Evolutionary conservation across 345 rosid species (phyloP), one percentile per base, ranked within the genome.

Genomic region (Moricandia moricandioides): DNA sequence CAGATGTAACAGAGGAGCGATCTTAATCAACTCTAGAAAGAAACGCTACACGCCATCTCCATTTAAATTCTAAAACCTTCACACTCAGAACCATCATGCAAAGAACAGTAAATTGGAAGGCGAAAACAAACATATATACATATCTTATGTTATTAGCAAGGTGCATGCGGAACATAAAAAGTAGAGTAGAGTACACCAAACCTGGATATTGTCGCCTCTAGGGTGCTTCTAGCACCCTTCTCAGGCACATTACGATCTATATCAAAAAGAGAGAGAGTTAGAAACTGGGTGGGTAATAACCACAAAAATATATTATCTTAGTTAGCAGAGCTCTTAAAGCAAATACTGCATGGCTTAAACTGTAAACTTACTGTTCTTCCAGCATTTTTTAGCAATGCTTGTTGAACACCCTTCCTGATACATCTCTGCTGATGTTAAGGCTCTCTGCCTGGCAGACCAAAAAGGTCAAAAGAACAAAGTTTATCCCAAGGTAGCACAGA

Each of bases 191-290:
- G 65, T 10, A 62, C 11, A 27, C 67, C 79, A 45, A 45, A 90
- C 99, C 98, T 96, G 99, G 81, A 96, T 96, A 80, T 96, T 92
- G 78, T 96, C 99, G 67, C 99, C 98, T 81, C 99, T 85, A 21
- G 98, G 98, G 79, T 92, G 98, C 92, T 96, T 55, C 98, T 83
- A 82, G 98, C 98, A 72, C 98, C 98, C 80, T 96, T 92, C 84
- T 92, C 97, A 37, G 98, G 99, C 72, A 96, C 98, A 85, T 89
- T 96, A 96, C 99, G 66, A 96, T 80, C 99, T 96, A 84, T 55
- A 74, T 33, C 78, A 70, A 78, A n/a, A 45, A 70, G 16, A 75
- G 47, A 70, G 56, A 3, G 30, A 79, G 65, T 45, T 71, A 37
- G 61, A 77, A 26, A 58, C 12, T 71, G 4, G 64, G 34, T 4